Evolutionary conservation across 805 yeast genomes (phyloP).

Genomic region (Schwanniomyces polymorphus): DNA sequence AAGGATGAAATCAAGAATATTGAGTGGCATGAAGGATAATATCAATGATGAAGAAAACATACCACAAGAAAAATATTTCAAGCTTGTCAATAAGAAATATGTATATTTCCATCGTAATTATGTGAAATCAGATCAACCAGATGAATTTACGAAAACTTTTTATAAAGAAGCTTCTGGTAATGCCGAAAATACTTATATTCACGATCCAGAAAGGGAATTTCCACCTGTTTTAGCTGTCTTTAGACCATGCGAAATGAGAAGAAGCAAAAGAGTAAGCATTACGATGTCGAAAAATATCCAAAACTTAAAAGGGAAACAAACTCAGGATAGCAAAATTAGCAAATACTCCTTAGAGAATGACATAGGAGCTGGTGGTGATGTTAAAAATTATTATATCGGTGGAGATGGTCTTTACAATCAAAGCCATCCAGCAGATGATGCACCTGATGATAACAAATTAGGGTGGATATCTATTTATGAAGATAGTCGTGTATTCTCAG

Average conservation of each 20-base stretch:
- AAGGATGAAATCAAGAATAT: conserved; percentile 17
- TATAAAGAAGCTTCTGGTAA: conserved; percentile 8
- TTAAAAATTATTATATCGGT: conserved; percentile 37
- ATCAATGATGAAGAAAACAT: conserved; percentile 4
- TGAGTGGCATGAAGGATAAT: conserved; percentile 4
- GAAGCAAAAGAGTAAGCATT: conserved; percentile 37
- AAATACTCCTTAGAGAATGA: conserved; percentile 18
- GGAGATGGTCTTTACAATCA: conserved; percentile 57
- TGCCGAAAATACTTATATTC: conserved; percentile 28
- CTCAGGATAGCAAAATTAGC: conserved; percentile 4
- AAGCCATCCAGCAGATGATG: conserved; percentile 54
- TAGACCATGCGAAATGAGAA: conserved; percentile 40
- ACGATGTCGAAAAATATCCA: conserved; percentile 23
- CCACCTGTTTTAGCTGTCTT: conserved; percentile 37
- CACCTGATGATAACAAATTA: conserved; percentile 57
- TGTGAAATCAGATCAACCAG: conserved; percentile 10
- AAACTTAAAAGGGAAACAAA: conserved; percentile 1
- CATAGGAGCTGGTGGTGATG: conserved; percentile 21
- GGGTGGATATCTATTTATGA: conserved; percentile 70
- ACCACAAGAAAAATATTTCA: conserved; percentile 14
- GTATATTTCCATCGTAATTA: conserved; percentile 39
- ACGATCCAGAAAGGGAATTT: conserved; percentile 11
- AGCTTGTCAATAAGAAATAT: conserved; percentile 32
- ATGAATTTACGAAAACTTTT: background rate
- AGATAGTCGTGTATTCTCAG: conserved; percentile 26